phyloP scores from a whole-genome alignment of 148 eudicot species.

The Pouteria glomerata region DNA sequence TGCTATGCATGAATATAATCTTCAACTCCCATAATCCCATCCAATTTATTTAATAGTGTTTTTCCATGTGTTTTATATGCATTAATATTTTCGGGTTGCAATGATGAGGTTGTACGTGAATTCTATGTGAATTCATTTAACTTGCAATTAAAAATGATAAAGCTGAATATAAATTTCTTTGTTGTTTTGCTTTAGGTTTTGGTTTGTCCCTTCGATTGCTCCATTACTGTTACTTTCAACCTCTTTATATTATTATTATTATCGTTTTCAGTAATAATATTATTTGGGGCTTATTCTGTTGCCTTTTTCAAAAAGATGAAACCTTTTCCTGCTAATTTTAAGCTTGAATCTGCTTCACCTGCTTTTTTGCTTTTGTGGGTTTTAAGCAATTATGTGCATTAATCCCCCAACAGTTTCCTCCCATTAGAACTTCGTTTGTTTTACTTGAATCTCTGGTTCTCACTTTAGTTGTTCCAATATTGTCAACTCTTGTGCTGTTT shows the following conservation, averaged over 20 bases:
- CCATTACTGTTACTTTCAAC: neutral
- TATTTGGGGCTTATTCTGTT: neutral
- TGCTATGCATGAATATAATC: neutral
- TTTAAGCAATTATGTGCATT: conserved; percentile 6
- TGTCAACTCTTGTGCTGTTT: neutral
- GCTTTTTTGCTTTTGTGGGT: neutral
- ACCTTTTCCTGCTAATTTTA: neutral
- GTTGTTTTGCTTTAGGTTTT: neutral
- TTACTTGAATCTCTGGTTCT: neutral
- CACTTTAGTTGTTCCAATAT: neutral
- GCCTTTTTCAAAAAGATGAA: neutral
- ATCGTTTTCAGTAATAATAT: too few relatives aligned
- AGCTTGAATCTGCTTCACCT: neutral
- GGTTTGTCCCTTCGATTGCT: neutral
- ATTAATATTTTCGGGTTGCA: neutral
- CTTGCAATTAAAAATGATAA: neutral
- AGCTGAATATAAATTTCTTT: neutral
- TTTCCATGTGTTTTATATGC: neutral
- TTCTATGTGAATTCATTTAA: neutral
- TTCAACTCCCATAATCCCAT: neutral
- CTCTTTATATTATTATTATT: too few relatives aligned
- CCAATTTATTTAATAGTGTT: too few relatives aligned
- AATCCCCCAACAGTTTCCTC: neutral
- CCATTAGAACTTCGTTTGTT: neutral
- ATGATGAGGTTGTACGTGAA: neutral